Percentiles rank a stretch among this genome's conserved stretches.
Evolutionary conservation across 164 flowering plant species (phyloP).

Genomic region (Macadamia tetraphylla): DNA sequence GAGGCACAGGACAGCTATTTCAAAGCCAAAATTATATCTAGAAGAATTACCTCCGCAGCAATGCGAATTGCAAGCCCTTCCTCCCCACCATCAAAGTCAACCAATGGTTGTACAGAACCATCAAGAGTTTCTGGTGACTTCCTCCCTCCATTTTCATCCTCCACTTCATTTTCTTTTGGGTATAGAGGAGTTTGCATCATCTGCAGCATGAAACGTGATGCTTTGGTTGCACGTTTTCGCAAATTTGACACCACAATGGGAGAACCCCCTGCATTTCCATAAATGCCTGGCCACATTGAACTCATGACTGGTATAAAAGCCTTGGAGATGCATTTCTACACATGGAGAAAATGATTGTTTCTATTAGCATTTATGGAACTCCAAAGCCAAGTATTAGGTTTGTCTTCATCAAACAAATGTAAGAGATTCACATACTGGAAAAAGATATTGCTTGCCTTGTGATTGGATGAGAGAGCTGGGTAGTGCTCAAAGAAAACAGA

Average conservation of each 20-base stretch:
- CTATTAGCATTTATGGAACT: constrained; percentile 2
- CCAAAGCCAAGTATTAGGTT: background rate
- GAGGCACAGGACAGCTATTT: too few species aligned
- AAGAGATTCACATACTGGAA: background rate
- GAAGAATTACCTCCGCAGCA: constrained; percentile 63
- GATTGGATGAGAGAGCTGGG: constrained; percentile 67
- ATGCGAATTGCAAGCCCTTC: constrained; percentile 94
- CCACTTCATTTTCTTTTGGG: constrained; percentile 29
- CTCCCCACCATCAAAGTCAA: constrained; percentile 52
- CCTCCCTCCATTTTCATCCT: constrained; percentile 22
- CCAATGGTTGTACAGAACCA: constrained; percentile 19
- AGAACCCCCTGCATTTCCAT: constrained; percentile 64
- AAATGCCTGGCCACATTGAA: constrained; percentile 90
- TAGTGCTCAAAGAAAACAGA: constrained; percentile 97
- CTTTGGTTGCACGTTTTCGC: constrained; percentile 85
- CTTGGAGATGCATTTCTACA: constrained; percentile 73
- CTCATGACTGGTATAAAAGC: constrained; percentile 82
- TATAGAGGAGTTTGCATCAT: constrained; percentile 89
- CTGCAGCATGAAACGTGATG: constrained; percentile 91
- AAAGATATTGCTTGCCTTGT: constrained; percentile 57
- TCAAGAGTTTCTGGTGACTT: constrained; percentile 26
- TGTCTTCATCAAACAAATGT: background rate
- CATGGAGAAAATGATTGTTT: constrained; percentile 2
- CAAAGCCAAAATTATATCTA: background rate
- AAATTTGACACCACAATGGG: constrained; percentile 49